Conservation (phyloP, 1,284 basidiomycete species). For the Singerocomus inundabilis region DNA sequence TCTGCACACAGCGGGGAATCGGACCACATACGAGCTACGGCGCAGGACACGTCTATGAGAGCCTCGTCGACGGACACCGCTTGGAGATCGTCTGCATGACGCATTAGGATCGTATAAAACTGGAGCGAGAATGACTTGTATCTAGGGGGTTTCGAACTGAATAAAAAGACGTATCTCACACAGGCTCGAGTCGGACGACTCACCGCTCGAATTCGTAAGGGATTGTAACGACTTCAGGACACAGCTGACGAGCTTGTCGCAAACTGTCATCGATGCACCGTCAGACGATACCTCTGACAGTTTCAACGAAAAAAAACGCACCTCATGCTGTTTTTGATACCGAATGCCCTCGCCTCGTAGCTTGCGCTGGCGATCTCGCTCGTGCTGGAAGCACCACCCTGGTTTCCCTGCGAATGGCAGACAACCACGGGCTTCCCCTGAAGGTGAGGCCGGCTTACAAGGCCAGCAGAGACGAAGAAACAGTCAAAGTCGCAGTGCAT, state of each 20-base stretch:
- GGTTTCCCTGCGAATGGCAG: conserved; percentile 84
- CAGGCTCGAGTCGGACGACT: conserved; percentile 16
- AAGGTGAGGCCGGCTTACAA: conserved; percentile 74
- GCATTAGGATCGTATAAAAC: conserved; percentile 92
- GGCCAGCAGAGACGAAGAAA: conserved; percentile 93
- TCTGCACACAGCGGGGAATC: conserved; percentile 30
- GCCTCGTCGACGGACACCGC: conserved; percentile 97
- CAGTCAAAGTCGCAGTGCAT: conserved; percentile 98
- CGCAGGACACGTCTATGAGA: conserved; percentile 82
- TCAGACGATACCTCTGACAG: background rate
- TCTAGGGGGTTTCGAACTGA: conserved; percentile 40
- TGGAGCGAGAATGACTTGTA: conserved; percentile 81
- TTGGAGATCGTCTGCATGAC: conserved; percentile 87
- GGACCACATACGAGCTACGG: conserved; percentile 49
- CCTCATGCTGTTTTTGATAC: conserved; percentile 95
- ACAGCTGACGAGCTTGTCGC: conserved; percentile 80
- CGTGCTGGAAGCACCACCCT: conserved; percentile 72
- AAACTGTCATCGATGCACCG: conserved; percentile 51
- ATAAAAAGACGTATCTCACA: conserved; percentile 2
- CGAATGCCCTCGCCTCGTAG: conserved; percentile 88
- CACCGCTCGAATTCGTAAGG: conserved; percentile 88
- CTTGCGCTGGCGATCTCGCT: conserved; percentile 95
- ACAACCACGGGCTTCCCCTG: conserved; percentile 89
- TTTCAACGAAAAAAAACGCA: conserved; percentile 30
- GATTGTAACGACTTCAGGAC: conserved; percentile 74